Conservation (phyloP, 495 filamentous ascomycete genomes). For the Podospora fimiseda region DNA sequence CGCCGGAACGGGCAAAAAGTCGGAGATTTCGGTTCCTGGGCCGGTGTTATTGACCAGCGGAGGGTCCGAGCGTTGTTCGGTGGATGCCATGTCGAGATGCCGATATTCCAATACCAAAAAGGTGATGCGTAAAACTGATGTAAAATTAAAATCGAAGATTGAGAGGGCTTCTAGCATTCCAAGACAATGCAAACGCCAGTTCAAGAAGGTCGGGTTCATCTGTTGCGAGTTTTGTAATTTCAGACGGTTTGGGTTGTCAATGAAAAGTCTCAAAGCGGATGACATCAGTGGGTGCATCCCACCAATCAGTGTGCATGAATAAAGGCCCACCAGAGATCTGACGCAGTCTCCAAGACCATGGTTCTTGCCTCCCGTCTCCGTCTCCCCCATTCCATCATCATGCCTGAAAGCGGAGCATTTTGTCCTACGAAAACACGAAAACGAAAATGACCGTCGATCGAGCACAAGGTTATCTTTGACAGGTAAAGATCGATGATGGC, state of each 20-base stretch:
- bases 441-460: not conserved
- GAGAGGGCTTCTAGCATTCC: not conserved
- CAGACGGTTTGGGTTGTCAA: not conserved
- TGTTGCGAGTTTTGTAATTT: not conserved
- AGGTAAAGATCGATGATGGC: not conserved
- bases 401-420: no score
- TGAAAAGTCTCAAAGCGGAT: slow-evolving; percentile 9
- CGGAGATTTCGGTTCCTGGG: slow-evolving; percentile 19
- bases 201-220: not conserved
- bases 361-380: slow-evolving; percentile 1
- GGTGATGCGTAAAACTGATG: not conserved
- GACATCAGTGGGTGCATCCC: slow-evolving; percentile 20
- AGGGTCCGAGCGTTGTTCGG: not conserved
- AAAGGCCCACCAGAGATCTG: not conserved
- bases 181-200: not conserved
- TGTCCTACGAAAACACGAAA: not conserved
- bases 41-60: slow-evolving; percentile 13
- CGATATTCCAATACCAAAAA: no score
- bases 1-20: slow-evolving; percentile 33
- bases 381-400: no score
- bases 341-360: slow-evolving; percentile 9
- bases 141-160: not conserved
- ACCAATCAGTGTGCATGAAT: slow-evolving; percentile 10
- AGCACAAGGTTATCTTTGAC: no score
- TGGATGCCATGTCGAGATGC: slow-evolving; percentile 12